These are phyloP conservation scores for Paramarasmius palmivorus DNA, from an alignment of 1,284 basidiomycete genomes.

Conservation along the genomic window DNA sequence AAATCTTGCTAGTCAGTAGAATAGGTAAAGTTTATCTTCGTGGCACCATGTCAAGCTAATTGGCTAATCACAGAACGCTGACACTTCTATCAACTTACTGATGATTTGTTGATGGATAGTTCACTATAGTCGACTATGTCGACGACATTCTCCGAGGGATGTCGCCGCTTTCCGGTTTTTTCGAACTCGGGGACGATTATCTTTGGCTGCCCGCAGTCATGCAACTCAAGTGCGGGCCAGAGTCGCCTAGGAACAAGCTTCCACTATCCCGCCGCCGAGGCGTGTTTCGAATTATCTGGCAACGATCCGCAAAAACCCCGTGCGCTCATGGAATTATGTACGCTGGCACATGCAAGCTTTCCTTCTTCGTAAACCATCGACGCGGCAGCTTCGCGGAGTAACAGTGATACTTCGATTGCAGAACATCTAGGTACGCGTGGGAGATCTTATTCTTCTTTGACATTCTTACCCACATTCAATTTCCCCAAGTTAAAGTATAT, in stretches of 20 bases:
- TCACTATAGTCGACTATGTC: no score
- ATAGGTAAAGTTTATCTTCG: no score
- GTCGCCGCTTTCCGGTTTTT: no score
- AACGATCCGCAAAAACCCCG: slow-evolving; percentile 5
- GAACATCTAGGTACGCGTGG: not conserved
- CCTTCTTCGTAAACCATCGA: not conserved
- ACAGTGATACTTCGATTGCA: not conserved
- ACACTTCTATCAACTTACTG: no score
- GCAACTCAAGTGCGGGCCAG: no score
- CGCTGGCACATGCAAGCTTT: not conserved
- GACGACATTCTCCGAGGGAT: no score
- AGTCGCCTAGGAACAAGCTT: not conserved
- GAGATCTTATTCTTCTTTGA: not conserved
- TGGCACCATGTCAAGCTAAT: no score
- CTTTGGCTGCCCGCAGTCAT: no score
- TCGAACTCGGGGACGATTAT: no score
- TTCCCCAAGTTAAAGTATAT: not conserved
- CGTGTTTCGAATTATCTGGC: not conserved
- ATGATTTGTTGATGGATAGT: no score
- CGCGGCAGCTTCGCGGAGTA: slow-evolving; percentile 6
- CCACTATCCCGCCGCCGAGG: not conserved
- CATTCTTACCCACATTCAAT: not conserved
- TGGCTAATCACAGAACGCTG: no score
- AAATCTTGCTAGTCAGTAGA: no score
- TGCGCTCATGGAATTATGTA: not conserved